phyloP scores from a whole-genome alignment of 2,329 filamentous ascomycete genomes.

The Epichloe brachyelytri region DNA sequence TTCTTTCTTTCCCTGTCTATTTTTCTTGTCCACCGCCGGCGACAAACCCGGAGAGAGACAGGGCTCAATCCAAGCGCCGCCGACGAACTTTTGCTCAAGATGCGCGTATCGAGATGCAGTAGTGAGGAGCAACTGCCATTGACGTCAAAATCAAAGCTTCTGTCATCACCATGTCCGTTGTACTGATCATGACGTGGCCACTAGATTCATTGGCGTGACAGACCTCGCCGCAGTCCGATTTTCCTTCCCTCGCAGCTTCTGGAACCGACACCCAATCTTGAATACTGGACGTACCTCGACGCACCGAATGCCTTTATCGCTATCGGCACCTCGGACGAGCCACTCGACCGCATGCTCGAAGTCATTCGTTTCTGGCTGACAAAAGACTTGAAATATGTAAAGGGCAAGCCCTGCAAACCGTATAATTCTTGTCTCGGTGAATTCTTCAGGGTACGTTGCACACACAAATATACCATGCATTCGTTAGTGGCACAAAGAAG shows the following conservation, averaged over 20 bases:
- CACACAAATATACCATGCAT: background rate
- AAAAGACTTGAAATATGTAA: slow-evolving; percentile 97
- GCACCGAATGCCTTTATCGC: slow-evolving; percentile 77
- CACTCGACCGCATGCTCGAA: slow-evolving; percentile 86
- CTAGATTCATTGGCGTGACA: slow-evolving; percentile 84
- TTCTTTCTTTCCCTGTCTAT: background rate
- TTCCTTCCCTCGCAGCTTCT: slow-evolving; percentile 91
- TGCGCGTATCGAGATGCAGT: background rate
- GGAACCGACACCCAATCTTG: slow-evolving; percentile 90
- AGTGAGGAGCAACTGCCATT: background rate
- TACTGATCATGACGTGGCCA: slow-evolving; percentile 7
- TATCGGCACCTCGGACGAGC: slow-evolving; percentile 80
- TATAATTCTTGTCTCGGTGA: slow-evolving; percentile 96
- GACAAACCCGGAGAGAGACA: slow-evolving; percentile 2
- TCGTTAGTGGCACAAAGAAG: slow-evolving; percentile 7
- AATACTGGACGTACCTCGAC: slow-evolving; percentile 99
- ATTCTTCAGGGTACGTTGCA: slow-evolving; percentile 69
- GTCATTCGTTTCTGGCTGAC: slow-evolving; percentile 97
- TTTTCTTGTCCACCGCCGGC: background rate
- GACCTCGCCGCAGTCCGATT: slow-evolving; percentile 95
- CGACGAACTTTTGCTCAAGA: background rate
- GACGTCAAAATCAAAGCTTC: background rate
- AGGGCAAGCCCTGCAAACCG: slow-evolving; percentile 96
- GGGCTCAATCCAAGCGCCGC: background rate
- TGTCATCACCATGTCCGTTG: background rate